These are phyloP conservation scores for Dysphania ambrosioides DNA, from an alignment of 148 eudicot genomes.

Conservation along the genomic window DNA sequence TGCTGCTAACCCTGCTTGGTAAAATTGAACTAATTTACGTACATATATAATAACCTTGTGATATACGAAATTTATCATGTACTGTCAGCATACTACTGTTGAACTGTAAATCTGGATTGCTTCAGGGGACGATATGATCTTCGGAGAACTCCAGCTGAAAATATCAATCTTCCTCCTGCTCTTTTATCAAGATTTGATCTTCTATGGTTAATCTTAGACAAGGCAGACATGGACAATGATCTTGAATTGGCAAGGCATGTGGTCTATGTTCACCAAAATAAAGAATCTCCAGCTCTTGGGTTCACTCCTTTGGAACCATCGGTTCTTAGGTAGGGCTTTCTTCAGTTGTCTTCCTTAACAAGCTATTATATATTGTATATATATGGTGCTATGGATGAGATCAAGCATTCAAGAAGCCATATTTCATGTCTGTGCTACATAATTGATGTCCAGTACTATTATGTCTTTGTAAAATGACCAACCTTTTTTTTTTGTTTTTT, in stretches of 20 bases:
- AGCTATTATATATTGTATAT: too few species aligned
- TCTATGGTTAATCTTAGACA: constrained; percentile 91
- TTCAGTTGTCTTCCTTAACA: neutral
- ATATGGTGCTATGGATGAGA: neutral
- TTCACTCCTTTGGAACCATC: constrained; percentile 93
- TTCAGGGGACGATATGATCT: constrained; percentile 98
- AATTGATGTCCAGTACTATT: neutral
- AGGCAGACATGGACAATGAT: constrained; percentile 98
- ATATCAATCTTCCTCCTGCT: constrained; percentile 98
- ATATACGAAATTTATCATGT: neutral
- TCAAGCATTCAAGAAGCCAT: neutral
- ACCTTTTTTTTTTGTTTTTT: neutral
- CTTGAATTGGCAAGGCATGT: constrained; percentile 99
- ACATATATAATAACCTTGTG: neutral
- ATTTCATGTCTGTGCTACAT: neutral
- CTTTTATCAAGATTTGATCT: constrained; percentile 98
- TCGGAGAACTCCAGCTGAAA: constrained; percentile 97
- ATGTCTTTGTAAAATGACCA: neutral
- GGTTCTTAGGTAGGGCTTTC: constrained; percentile 57
- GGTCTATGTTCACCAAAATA: constrained; percentile 90
- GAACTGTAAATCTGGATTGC: constrained; percentile 14
- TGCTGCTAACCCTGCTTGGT: constrained; percentile 99
- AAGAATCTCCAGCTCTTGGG: constrained; percentile 94
- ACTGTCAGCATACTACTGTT: neutral
- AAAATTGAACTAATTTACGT: neutral